Percentiles rank a stretch among this genome's conserved stretches.
Evolutionary conservation across 2,329 filamentous ascomycete species (phyloP).

Genomic region (Paraphoma sp.): DNA sequence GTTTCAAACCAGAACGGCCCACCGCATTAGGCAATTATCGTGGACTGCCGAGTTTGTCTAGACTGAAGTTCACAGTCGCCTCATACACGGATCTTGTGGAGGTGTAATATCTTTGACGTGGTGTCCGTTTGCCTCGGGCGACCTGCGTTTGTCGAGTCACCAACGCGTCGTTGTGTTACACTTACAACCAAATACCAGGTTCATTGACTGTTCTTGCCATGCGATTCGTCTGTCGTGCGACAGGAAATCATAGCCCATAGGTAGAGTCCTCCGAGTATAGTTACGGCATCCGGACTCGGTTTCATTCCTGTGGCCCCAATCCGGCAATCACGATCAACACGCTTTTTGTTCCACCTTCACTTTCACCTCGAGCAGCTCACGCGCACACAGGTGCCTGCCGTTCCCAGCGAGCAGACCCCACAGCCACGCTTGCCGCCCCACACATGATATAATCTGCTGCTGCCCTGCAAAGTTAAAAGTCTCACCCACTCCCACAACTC

Average conservation of each 20-base stretch:
- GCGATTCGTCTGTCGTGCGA: background rate
- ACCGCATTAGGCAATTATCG: constrained; percentile 1
- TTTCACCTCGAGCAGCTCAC: constrained; percentile 9
- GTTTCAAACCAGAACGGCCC: constrained; percentile 2
- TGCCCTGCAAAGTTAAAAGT: background rate
- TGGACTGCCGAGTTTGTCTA: constrained; percentile 3
- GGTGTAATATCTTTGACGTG: background rate
- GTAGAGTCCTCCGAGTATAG: background rate
- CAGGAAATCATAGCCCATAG: background rate
- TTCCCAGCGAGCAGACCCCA: background rate
- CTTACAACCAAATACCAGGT: background rate
- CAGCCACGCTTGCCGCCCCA: constrained; percentile 1
- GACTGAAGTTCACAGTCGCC: background rate
- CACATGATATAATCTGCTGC: constrained; percentile 4
- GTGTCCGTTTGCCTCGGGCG: background rate
- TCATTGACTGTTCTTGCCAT: background rate
- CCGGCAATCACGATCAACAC: background rate
- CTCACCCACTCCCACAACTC: background rate
- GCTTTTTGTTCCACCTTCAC: background rate
- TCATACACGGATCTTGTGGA: background rate
- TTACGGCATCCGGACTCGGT: background rate
- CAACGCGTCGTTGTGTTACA: background rate
- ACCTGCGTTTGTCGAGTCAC: background rate
- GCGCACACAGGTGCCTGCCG: constrained; percentile 6
- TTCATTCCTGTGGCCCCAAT: background rate